phyloP scores from a whole-genome alignment of 1,139 yeast genomes.

The Candida pseudocylindracea region DNA sequence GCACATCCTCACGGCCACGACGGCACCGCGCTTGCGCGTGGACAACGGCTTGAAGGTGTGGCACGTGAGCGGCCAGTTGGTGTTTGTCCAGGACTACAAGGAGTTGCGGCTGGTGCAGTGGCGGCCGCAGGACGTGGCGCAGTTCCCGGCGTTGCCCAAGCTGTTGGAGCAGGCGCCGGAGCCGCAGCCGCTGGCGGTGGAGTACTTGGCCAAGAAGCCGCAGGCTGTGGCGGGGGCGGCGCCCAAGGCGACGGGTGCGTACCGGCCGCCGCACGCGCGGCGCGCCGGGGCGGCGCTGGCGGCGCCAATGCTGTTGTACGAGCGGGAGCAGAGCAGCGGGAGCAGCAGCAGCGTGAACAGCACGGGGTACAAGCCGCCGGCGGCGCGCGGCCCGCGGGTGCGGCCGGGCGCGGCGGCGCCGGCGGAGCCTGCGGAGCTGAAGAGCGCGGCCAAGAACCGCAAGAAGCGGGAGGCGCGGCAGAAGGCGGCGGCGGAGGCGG shows the following conservation, averaged over 20 bases:
- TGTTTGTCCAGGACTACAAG: conserved; percentile 54
- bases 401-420: conserved; percentile 24
- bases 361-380: not conserved
- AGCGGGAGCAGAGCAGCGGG: conserved; percentile 21
- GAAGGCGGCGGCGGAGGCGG: conserved; percentile 6
- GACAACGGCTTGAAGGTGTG: conserved; percentile 89
- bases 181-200: conserved; percentile 48
- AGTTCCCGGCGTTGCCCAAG: conserved; percentile 33
- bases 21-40: conserved; percentile 90
- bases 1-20: conserved; percentile 82
- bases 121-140: conserved; percentile 51
- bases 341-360: conserved; percentile 2
- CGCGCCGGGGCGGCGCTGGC: conserved; percentile 17
- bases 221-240: not conserved
- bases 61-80: conserved; percentile 74
- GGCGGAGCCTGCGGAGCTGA: conserved; percentile 20
- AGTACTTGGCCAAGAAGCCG: conserved; percentile 18
- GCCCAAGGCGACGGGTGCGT: conserved; percentile 60
- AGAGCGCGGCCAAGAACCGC: conserved; percentile 52
- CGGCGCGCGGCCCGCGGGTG: not conserved
- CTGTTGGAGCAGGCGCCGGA: conserved; percentile 34
- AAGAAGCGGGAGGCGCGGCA: conserved; percentile 52
- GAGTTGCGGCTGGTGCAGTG: conserved; percentile 71
- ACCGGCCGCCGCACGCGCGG: conserved; percentile 92
- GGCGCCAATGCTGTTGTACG: conserved; percentile 13